Base-by-base conservation (phyloP, 2,329 filamentous ascomycete genomes). In the Parastagonospora avenae region DNA sequence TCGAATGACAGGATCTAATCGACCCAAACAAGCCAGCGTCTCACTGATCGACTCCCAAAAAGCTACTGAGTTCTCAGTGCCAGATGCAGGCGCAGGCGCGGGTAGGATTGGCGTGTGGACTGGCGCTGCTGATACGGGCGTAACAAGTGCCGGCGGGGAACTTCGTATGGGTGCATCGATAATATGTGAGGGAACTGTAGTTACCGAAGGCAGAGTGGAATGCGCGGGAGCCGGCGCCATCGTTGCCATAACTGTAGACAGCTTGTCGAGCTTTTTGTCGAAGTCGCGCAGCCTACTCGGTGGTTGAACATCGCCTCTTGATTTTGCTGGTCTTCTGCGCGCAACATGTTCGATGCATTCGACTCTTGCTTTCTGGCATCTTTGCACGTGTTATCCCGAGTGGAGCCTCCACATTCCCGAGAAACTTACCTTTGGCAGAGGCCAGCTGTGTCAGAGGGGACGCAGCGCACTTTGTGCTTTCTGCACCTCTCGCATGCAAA, bases 301-400 rank as follows among this genome's bases (percentile, higher is more conserved):
- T 30, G 63, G 58, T 43, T 63, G 64, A 39, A 55, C 55, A 32
- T 65, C 62, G 19, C 52, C 54, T 52, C 62, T 67, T 33, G 63
- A 60, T 50, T 72, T 73, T 56, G 70, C 65, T 59, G 68, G 70
- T 32, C 70, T 55, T 39, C 70, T 61, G 42, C 70, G 70, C 46
- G 70, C 68, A 53, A 73, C 57, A 67, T 73, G 70, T 48, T 73
- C 68, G 51, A 72, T 61, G 52, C 70, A 73, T 35, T 70, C 68
- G 19, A 70, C 70, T 38, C 68, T 62, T 39, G 70, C 70, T 57
- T 70, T 72, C 53, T 70, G 67, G 42, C 70, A 73, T 50, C 70
- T 73, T 56, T 33, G 67, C 68, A 69, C 61, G 62, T 68, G 68
- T 72, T 54, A 73, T 46, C 50, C 51, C 46, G 58, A 58, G 55